Conservation (phyloP, 2,329 filamentous ascomycete genomes). For the Plectosphaerella plurivora region DNA sequence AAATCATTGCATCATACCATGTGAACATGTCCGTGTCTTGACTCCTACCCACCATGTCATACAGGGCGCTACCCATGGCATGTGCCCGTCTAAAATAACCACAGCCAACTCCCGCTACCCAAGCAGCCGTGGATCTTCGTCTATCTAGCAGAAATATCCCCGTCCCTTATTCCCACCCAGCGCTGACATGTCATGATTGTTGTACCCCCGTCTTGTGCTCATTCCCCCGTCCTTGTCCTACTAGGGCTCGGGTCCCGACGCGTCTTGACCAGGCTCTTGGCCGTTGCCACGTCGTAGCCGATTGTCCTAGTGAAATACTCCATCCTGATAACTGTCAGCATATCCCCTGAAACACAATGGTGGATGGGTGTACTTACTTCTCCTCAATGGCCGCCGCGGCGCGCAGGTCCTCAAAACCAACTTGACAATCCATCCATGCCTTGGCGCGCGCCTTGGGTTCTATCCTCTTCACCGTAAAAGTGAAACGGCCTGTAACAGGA, state of each 20-base stretch:
- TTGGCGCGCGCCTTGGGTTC: slow-evolving; percentile 59
- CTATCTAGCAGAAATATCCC: neutral
- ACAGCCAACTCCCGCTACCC: neutral
- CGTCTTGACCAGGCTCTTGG: slow-evolving; percentile 8
- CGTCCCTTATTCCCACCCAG: neutral
- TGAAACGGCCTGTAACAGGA: slow-evolving; percentile 83
- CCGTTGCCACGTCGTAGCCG: slow-evolving; percentile 12
- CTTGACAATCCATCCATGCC: slow-evolving; percentile 69
- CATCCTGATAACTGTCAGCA: slow-evolving; percentile 6
- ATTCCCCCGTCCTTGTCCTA: neutral
- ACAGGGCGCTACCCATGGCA: too few species aligned
- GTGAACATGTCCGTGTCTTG: too few species aligned
- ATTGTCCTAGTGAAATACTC: slow-evolving; percentile 11
- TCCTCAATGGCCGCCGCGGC: slow-evolving; percentile 64
- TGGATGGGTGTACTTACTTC: slow-evolving; percentile 56
- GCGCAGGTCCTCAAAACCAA: slow-evolving; percentile 69
- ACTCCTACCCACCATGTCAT: too few species aligned
- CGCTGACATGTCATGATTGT: too few species aligned
- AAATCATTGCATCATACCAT: too few species aligned
- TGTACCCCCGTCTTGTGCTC: too few species aligned
- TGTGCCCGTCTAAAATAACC: neutral
- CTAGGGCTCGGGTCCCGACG: slow-evolving; percentile 7
- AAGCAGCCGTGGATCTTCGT: neutral
- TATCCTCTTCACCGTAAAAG: slow-evolving; percentile 79
- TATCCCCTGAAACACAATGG: neutral